Evolutionary conservation across 2,329 filamentous ascomycete species (phyloP).

Genomic region (Trichoderma simmonsii): DNA sequence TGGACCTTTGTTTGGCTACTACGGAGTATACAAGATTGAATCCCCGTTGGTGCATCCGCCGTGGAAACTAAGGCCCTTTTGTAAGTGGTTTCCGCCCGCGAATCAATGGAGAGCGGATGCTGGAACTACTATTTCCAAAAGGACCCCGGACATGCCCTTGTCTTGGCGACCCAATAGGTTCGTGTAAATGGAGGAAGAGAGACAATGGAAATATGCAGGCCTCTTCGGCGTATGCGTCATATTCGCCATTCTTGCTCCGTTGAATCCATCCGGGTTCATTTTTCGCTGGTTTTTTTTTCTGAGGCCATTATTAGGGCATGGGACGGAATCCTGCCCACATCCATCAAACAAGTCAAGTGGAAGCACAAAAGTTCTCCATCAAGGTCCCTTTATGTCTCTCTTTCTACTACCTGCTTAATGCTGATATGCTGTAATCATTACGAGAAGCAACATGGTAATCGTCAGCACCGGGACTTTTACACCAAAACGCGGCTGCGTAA

Average conservation of each 20-base stretch:
- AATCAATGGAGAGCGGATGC: neutral
- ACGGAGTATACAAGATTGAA: neutral
- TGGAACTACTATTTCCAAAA: neutral
- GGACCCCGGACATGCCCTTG: neutral
- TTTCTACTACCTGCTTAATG: neutral
- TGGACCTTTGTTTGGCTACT: neutral
- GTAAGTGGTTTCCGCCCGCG: neutral
- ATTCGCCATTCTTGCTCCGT: neutral
- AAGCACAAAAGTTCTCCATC: neutral
- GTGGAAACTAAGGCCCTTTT: neutral
- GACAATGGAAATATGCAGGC: neutral
- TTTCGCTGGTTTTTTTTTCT: too few species aligned
- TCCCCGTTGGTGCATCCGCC: neutral
- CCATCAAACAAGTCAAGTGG: neutral
- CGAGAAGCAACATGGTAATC: neutral
- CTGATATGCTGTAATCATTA: neutral
- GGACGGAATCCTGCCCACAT: neutral
- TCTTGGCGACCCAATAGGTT: neutral
- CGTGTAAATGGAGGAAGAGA: neutral
- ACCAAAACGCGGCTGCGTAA: neutral
- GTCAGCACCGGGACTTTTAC: neutral
- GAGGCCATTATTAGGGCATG: neutral
- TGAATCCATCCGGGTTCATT: neutral
- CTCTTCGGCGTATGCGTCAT: conserved; percentile 1
- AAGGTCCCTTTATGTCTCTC: neutral